A percentile compares a stretch with the other conserved stretches of the same genome.
These are phyloP conservation scores for Colletotrichum camelliae DNA, from an alignment of 2,329 filamentous ascomycete genomes.

Conservation along the genomic window DNA sequence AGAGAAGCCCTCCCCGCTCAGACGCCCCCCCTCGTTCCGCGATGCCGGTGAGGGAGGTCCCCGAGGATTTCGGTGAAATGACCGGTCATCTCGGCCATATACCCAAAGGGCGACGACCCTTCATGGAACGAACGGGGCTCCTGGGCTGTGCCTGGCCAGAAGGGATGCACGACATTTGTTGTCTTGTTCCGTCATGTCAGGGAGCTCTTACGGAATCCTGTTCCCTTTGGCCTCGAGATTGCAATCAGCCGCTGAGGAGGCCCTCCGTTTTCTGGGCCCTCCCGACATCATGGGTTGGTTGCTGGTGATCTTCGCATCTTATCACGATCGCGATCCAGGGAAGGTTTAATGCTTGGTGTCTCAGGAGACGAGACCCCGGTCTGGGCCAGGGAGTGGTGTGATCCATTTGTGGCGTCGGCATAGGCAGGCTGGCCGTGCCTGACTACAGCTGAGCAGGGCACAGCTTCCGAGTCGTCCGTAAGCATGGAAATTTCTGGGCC, in stretches of 20 bases:
- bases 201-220: not conserved
- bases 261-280: not conserved
- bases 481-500: not conserved
- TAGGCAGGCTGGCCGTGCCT: not conserved
- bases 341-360: not conserved
- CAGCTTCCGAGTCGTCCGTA: not conserved
- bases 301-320: not conserved
- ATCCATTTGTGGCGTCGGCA: not conserved
- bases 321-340: not conserved
- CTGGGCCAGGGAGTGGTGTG: not conserved
- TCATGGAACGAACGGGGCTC: not conserved
- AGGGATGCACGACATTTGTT: not conserved
- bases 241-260: not conserved
- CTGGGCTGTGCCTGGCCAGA: not conserved
- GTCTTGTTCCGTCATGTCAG: constrained; percentile 10
- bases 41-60: not conserved
- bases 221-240: not conserved
- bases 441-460: not conserved
- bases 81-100: not conserved
- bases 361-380: not conserved
- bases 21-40: not conserved
- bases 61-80: not conserved
- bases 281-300: not conserved
- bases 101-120: not conserved
- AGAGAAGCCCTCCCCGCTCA: not conserved